Conservation (phyloP, 73 alveolate species). For the Uronychia setigera region DNA sequence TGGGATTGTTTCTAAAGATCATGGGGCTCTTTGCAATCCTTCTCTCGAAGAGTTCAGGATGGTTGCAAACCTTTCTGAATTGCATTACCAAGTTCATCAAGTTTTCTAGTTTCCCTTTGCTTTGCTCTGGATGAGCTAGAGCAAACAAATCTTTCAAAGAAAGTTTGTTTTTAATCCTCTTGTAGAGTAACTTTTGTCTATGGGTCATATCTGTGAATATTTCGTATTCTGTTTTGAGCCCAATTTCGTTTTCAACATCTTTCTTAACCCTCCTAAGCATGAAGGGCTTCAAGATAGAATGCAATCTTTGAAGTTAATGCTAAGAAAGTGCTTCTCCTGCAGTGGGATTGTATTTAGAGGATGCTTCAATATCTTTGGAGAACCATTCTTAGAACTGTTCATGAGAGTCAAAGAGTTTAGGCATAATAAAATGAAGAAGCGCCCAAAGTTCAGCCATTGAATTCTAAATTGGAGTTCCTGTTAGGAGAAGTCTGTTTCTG, state of each 20-base stretch:
- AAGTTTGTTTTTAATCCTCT: conserved; percentile 90
- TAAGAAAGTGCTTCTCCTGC: conserved; percentile 73
- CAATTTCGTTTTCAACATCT: conserved; percentile 98
- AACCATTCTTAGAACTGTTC: conserved; percentile 99
- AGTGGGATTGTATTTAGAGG: conserved; percentile 82
- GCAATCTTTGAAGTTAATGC: conserved; percentile 94
- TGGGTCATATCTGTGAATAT: conserved; percentile 94
- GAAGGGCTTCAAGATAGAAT: conserved; percentile 97
- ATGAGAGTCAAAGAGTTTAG: conserved; percentile 95
- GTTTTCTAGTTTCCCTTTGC: conserved; percentile 92
- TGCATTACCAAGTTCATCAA: conserved; percentile 97
- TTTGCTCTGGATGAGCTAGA: background rate
- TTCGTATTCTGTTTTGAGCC: conserved; percentile 93
- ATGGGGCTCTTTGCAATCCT: conserved; percentile 93
- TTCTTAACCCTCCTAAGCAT: conserved; percentile 96
- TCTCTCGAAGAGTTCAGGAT: conserved; percentile 97
- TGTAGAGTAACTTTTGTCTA: conserved; percentile 89
- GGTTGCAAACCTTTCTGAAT: conserved; percentile 97
- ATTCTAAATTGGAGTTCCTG: conserved; percentile 99
- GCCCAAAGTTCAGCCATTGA: conserved; percentile 99
- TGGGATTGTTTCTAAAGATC: conserved; percentile 50
- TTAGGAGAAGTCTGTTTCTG: conserved; percentile 94
- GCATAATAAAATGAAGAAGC: conserved; percentile 97
- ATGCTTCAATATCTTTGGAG: conserved; percentile 98
- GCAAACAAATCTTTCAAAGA: conserved; percentile 90